A percentile compares a stretch with the other conserved stretches of the same genome.
These are phyloP conservation scores for Rhexocercosporidium sp. DNA, from an alignment of 2,329 filamentous ascomycete genomes.

Conservation along the genomic window DNA sequence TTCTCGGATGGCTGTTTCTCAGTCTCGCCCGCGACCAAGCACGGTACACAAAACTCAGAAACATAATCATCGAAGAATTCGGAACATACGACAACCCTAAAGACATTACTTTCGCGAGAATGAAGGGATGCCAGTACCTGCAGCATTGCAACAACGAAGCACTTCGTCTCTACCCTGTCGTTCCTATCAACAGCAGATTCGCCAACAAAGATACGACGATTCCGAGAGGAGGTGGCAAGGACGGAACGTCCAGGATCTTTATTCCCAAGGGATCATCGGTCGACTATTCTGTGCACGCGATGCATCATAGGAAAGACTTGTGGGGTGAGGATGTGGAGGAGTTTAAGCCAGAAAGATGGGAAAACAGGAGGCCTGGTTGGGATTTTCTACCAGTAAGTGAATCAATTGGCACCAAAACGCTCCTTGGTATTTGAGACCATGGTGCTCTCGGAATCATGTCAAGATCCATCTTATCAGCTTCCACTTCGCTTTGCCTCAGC, in stretches of 20 bases:
- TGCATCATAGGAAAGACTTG: slow-evolving; percentile 46
- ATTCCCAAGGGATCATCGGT: slow-evolving; percentile 39
- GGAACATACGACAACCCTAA: slow-evolving; percentile 41
- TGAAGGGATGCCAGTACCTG: slow-evolving; percentile 40
- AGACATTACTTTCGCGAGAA: slow-evolving; percentile 36
- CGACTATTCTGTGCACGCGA: slow-evolving; percentile 40
- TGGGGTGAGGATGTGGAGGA: slow-evolving; percentile 45
- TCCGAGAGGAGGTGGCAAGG: slow-evolving; percentile 44
- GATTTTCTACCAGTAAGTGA: slow-evolving; percentile 44
- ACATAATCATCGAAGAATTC: slow-evolving; percentile 46
- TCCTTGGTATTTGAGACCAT: no score
- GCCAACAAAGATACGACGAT: slow-evolving; percentile 52
- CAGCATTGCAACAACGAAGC: slow-evolving; percentile 44
- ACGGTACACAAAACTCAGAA: slow-evolving; percentile 50
- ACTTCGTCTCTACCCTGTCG: slow-evolving; percentile 58
- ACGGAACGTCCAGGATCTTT: slow-evolving; percentile 43
- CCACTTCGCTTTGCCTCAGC: no score
- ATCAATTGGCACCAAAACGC: neutral
- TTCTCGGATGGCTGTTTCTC: slow-evolving; percentile 55
- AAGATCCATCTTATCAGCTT: no score
- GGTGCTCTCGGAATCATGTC: no score
- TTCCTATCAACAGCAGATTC: slow-evolving; percentile 57
- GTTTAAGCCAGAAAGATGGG: slow-evolving; percentile 47
- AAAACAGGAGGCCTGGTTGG: slow-evolving; percentile 50
- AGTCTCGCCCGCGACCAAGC: slow-evolving; percentile 48